Evolutionary conservation across 2,329 filamentous ascomycete species (phyloP), one percentile per base, ranked within the genome.

Genomic region (Colletotrichum tabaci): DNA sequence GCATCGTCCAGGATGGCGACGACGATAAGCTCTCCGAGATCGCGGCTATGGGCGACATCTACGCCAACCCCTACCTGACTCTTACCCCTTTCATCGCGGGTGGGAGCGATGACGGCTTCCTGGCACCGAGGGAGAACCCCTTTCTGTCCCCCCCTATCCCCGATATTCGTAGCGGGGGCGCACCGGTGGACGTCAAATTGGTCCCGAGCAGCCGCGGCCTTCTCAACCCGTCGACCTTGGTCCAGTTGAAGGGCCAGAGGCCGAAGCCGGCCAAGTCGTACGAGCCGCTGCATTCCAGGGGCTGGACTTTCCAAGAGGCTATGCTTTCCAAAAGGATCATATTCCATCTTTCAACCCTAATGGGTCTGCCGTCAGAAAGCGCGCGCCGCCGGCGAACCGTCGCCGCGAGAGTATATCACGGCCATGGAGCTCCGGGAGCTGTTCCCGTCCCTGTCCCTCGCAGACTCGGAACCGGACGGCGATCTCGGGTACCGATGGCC

Each of bases 21-120:
- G 64, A 58, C 40, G 53, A 47, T 13, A 67, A 72, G 16, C 50
- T 60, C 58, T 47, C 64, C 52, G 58, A 72, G 44, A 67, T 72
- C 40, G 57, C 58, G 18, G 58, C 69, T 2, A 72, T 72, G 69
- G 65, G 60, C 3, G 35, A 60, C 2, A 53, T 68, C 0, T 72
- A 66, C 44, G 66, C 61, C 18, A 70, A 66, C 38, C 66, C 66
- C 12, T 63, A 70, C 44, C 44, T 70, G 16, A 66, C 71, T 3
- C 9, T 66, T 21, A 61, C 53, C 53, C 30, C 47, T 10, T 50
- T 3, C 18, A 23, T 10, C 47, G 18, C 47, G 15, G 13, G 35
- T 13, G 16, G 16, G 7, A 40, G 53, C 18, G 35, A 21, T 35
- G 53, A 56, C 35, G 30, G 47, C 10, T 50, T 50, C 47, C 21